These are phyloP conservation scores for Penicillium sp. DNA, from an alignment of 2,329 filamentous ascomycete species.

Conservation along the genomic window DNA sequence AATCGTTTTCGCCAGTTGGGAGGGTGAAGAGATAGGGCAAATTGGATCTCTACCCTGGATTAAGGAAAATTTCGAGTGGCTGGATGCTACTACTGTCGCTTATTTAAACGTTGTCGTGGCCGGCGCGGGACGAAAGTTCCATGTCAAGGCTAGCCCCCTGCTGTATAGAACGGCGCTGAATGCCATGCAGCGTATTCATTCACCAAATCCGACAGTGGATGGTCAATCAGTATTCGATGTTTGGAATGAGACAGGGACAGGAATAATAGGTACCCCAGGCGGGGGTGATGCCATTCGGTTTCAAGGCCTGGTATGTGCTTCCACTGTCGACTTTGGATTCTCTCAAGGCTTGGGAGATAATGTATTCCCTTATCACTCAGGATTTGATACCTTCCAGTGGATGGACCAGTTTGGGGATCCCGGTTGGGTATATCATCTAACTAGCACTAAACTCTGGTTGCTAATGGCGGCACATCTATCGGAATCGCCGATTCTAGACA, in stretches of 20 bases:
- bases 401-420: constrained; percentile 71
- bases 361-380: constrained; percentile 69
- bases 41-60: not conserved
- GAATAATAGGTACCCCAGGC: constrained; percentile 43
- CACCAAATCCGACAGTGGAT: constrained; percentile 61
- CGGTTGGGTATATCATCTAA: constrained; percentile 54
- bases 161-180: constrained; percentile 35
- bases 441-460: constrained; percentile 63
- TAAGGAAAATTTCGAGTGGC: not conserved
- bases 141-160: constrained; percentile 7
- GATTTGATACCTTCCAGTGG: constrained; percentile 75
- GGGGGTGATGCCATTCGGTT: constrained; percentile 68
- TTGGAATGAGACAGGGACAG: constrained; percentile 59
- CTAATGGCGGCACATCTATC: constrained; percentile 59
- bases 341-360: constrained; percentile 36
- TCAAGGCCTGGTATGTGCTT: constrained; percentile 59
- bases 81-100: not conserved
- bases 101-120: constrained; percentile 3
- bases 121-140: constrained; percentile 1
- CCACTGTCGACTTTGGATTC: constrained; percentile 62
- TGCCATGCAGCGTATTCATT: not conserved
- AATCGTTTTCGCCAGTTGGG: not conserved
- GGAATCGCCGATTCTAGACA: constrained; percentile 58
- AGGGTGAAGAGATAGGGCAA: not conserved
- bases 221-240: constrained; percentile 64